A percentile compares a stretch with the other conserved stretches of the same genome.
These are phyloP conservation scores for Hygrophila difformis DNA, from an alignment of 257 asterid genomes.

Conservation along the genomic window DNA sequence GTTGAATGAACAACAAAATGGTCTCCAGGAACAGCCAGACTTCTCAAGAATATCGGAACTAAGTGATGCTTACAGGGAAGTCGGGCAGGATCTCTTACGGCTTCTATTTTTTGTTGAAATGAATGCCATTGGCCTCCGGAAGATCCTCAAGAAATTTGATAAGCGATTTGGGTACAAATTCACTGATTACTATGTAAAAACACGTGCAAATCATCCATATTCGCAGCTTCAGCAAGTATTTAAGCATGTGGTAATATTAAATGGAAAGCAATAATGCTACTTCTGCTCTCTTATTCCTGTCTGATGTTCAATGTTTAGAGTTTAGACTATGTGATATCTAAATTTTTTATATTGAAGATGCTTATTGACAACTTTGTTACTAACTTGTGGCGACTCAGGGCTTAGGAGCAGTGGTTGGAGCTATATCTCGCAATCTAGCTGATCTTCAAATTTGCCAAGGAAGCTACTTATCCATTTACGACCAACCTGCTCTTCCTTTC, in stretches of 20 bases:
- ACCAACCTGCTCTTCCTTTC: constrained; percentile 55
- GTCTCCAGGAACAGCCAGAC: constrained; percentile 54
- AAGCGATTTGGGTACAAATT: constrained; percentile 64
- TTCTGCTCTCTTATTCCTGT: too few relatives aligned
- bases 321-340: too few relatives aligned
- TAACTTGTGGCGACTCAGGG: constrained; percentile 37
- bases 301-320: too few relatives aligned
- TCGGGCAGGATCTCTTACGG: constrained; percentile 55
- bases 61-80: constrained; percentile 59
- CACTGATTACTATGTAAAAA: constrained; percentile 64
- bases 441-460: constrained; percentile 74
- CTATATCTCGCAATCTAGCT: constrained; percentile 67
- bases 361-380: too few relatives aligned
- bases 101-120: constrained; percentile 61
- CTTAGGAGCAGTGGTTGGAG: constrained; percentile 82
- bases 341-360: too few relatives aligned
- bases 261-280: background rate
- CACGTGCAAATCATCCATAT: constrained; percentile 80
- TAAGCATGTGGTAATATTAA: constrained; percentile 64
- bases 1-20: constrained; percentile 45
- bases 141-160: constrained; percentile 72
- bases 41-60: constrained; percentile 43
- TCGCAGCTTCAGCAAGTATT: constrained; percentile 76
- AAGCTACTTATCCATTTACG: constrained; percentile 69
- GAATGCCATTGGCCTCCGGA: constrained; percentile 69